Conservation (phyloP, 2,329 filamentous ascomycete species). For the Fusarium redolens region DNA sequence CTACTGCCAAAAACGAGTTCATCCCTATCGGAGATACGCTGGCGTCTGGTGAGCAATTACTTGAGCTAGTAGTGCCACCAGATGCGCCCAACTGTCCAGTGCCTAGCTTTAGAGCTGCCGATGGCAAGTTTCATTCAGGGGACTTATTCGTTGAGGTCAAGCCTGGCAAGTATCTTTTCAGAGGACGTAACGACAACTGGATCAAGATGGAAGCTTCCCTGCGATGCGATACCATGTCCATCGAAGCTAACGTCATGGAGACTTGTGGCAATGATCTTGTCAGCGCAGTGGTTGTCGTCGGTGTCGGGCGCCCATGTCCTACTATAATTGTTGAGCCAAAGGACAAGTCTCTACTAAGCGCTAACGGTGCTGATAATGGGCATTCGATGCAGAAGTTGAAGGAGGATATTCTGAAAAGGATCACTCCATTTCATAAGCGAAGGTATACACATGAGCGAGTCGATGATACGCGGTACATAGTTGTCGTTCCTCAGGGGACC, state of each 20-base stretch:
- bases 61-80: conserved; percentile 24
- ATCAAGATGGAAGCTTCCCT: conserved; percentile 41
- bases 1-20: conserved; percentile 7
- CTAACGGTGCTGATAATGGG: rapidly evolving
- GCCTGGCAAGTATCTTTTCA: conserved; percentile 30
- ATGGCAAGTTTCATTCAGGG: conserved; percentile 41
- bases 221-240: conserved; percentile 36
- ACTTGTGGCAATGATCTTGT: conserved; percentile 36
- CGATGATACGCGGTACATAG: conserved; percentile 21
- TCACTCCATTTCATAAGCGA: conserved; percentile 35
- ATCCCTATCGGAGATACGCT: background rate
- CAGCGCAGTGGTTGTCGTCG: conserved; percentile 28
- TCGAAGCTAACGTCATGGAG: conserved; percentile 34
- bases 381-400: background rate
- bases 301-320: conserved; percentile 32
- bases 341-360: background rate
- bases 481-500: conserved; percentile 23
- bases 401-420: conserved; percentile 24
- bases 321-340: conserved; percentile 32
- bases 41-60: background rate
- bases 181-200: conserved; percentile 41
- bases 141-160: conserved; percentile 40
- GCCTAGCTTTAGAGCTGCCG: background rate
- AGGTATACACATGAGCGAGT: conserved; percentile 39
- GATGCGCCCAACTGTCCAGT: conserved; percentile 33